Percentiles rank a stretch among this genome's conserved stretches.
Evolutionary conservation across 2,329 filamentous ascomycete species (phyloP).

Genomic region (Penicillium janthinellum): DNA sequence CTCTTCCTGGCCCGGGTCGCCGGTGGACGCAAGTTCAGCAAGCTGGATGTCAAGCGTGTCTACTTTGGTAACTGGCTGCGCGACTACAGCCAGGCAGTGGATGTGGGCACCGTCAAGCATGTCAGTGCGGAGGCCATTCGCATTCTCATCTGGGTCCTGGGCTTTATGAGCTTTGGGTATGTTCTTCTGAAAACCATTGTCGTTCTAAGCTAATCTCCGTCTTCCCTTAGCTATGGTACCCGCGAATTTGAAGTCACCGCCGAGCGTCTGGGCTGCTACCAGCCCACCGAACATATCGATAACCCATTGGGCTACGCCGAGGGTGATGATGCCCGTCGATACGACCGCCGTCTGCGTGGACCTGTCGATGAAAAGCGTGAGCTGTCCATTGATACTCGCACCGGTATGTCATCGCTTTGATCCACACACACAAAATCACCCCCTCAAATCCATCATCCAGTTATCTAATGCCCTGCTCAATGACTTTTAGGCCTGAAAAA

Average conservation of each 20-base stretch:
- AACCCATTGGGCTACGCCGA: conserved; percentile 83
- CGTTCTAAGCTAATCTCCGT: not conserved
- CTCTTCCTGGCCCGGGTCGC: conserved; percentile 66
- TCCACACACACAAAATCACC: too few relatives aligned
- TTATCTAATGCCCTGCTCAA: not conserved
- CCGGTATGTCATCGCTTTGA: conserved; percentile 50
- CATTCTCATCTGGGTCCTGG: conserved; percentile 82
- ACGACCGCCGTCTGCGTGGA: conserved; percentile 77
- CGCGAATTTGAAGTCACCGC: conserved; percentile 83
- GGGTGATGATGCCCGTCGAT: conserved; percentile 79
- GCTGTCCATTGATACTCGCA: conserved; percentile 72
- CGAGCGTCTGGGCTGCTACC: conserved; percentile 77
- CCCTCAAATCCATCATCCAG: not conserved
- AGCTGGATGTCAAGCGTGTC: conserved; percentile 82
- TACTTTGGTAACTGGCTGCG: conserved; percentile 97
- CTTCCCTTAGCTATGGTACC: conserved; percentile 56
- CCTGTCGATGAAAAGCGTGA: conserved; percentile 78
- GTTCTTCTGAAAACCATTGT: not conserved
- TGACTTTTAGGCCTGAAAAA: conserved; percentile 69
- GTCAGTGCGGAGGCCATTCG: conserved; percentile 90
- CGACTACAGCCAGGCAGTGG: conserved; percentile 92
- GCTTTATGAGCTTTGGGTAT: conserved; percentile 85
- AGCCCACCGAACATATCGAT: conserved; percentile 82
- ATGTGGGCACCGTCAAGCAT: conserved; percentile 87
- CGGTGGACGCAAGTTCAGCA: conserved; percentile 80